Evolutionary conservation across 1,284 basidiomycete species (phyloP), one percentile per base, ranked within the genome.

Genomic region (Ustilago hordei): DNA sequence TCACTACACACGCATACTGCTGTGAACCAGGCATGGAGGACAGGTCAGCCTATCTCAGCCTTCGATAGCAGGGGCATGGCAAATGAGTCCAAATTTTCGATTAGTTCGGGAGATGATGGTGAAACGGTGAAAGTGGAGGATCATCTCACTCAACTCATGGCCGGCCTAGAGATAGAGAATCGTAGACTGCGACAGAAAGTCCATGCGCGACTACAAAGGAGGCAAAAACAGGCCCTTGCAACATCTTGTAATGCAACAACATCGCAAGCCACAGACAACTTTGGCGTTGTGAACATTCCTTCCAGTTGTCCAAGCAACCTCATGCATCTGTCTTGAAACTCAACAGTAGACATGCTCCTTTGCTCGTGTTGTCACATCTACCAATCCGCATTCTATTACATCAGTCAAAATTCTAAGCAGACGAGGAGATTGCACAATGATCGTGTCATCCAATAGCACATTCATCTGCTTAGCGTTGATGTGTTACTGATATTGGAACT

Each of bases 91-190:
- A 41, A 11, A 15, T 11, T 17, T 11, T 41, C 39, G 39, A 13
- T 15, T 12, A 12, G 11, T 50, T 31, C 3, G 3, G 17, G 17
- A 48, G 47, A 6, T 13, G 8, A 38, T 23, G 17, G 7, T 13
- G 2, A 55, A 9, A 8, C 43, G 13, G 19, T 56, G 5, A 2
- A 43, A 35, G 38, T 56, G 2, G 32, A 56, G 31, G 68, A 70
- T 32, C 50, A 53, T 32, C 55, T 70, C 2, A 52, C 34, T 32
- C 8, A 39, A 6, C 59, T 65, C 19, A 50, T 61, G 31, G 35
- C 54, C 6, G 43, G 35, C 34, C 55, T 70, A 4, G 28, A 56
- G 31, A 35, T 57, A 31, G 62, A 70, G 32, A 70, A 70, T 41
- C 54, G 47, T 23, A 19, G n/a, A 2, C 36, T 70, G 15, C 58